Evolutionary conservation across 345 rosid species (phyloP).

Genomic region (Turritis glabra): DNA sequence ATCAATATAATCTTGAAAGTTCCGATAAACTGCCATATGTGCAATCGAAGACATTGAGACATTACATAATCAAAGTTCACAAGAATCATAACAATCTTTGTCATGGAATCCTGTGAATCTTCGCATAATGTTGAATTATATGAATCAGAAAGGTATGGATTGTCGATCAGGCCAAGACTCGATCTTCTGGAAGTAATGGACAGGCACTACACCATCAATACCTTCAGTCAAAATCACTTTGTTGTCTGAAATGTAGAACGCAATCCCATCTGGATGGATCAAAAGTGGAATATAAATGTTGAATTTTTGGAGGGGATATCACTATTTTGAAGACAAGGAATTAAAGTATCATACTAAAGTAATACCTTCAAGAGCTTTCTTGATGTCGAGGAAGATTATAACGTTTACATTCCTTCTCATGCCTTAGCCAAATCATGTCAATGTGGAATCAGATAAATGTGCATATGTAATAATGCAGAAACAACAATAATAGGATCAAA

Average conservation of each 20-base stretch:
- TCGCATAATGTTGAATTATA: neutral
- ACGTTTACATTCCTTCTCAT: constrained; percentile 76
- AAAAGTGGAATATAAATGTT: neutral
- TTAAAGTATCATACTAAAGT: neutral
- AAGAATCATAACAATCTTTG: neutral
- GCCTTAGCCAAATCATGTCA: constrained; percentile 46
- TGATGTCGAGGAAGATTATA: constrained; percentile 67
- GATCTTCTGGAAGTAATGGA: constrained; percentile 65
- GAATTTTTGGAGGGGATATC: neutral
- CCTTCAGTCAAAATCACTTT: constrained; percentile 90
- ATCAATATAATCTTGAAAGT: neutral
- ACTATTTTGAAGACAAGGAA: neutral
- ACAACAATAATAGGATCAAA: neutral
- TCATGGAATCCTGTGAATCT: neutral
- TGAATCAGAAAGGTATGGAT: constrained; percentile 46
- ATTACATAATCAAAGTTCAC: neutral
- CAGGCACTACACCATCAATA: constrained; percentile 76
- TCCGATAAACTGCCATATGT: neutral
- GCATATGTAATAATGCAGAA: constrained; percentile 38
- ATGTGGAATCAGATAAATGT: neutral
- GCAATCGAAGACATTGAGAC: neutral
- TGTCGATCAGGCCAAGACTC: constrained; percentile 77
- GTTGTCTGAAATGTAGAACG: constrained; percentile 84
- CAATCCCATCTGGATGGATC: constrained; percentile 65
- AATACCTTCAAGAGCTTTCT: constrained; percentile 85